These are phyloP conservation scores for Cladosporium sp. DNA, from an alignment of 2,329 filamentous ascomycete species.

Conservation along the genomic window DNA sequence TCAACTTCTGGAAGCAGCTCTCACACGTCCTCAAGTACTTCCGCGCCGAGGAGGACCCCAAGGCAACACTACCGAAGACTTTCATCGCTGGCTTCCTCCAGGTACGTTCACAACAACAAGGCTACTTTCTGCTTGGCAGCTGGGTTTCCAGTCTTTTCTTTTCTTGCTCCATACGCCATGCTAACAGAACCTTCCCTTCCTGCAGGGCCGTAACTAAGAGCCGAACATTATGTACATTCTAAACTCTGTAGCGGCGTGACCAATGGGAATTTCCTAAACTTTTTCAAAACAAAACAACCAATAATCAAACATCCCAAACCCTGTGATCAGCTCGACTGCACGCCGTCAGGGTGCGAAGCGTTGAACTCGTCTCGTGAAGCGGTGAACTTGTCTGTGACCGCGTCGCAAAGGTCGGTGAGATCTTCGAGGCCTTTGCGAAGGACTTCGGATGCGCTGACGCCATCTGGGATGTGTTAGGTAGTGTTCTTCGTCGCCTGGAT, in stretches of 20 bases:
- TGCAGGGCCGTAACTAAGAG: slow-evolving; percentile 30
- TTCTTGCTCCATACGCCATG: not conserved
- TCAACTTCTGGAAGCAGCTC: slow-evolving; percentile 99
- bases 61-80: slow-evolving; percentile 73
- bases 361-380: slow-evolving; percentile 64
- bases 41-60: slow-evolving; percentile 79
- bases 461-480: slow-evolving; percentile 54
- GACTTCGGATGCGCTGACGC: slow-evolving; percentile 77
- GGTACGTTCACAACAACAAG: slow-evolving; percentile 58
- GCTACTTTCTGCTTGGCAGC: slow-evolving; percentile 29
- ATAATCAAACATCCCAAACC: not conserved
- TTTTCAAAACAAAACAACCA: slow-evolving; percentile 3
- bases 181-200: slow-evolving; percentile 14
- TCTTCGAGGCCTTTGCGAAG: slow-evolving; percentile 88
- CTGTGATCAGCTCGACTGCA: slow-evolving; percentile 8
- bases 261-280: slow-evolving; percentile 3
- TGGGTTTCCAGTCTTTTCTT: not conserved
- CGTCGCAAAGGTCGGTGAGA: slow-evolving; percentile 87
- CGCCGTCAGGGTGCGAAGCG: slow-evolving; percentile 33
- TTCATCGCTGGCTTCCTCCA: slow-evolving; percentile 96
- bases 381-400: slow-evolving; percentile 87
- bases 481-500: slow-evolving; percentile 37
- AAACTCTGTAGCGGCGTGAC: slow-evolving; percentile 17
- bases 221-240: slow-evolving; percentile 19
- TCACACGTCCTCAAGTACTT: slow-evolving; percentile 97